These are phyloP conservation scores for Cyberlindnera bimundalis DNA, from an alignment of 805 yeast genomes.

Conservation along the genomic window DNA sequence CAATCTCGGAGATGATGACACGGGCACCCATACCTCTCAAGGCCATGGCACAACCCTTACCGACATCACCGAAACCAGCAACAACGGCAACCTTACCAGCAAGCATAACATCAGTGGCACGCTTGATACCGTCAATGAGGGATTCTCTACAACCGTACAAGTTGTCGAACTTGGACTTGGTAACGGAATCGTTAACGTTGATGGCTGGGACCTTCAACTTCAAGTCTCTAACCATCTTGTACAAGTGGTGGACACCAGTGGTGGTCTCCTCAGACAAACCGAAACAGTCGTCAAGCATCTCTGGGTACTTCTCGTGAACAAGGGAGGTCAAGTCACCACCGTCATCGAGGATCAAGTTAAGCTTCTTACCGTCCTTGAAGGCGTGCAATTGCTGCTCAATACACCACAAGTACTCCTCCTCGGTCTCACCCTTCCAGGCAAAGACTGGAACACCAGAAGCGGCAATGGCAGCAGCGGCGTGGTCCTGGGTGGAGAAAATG, in stretches of 20 bases:
- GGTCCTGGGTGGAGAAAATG: conserved; percentile 99
- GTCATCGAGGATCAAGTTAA: conserved; percentile 96
- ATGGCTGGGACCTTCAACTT: conserved; percentile 96
- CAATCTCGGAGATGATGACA: conserved; percentile 94
- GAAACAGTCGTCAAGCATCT: conserved; percentile 89
- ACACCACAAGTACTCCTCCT: conserved; percentile 99
- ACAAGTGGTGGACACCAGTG: conserved; percentile 99
- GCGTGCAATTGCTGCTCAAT: conserved; percentile 98
- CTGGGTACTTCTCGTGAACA: conserved; percentile 98
- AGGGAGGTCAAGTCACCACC: conserved; percentile 98
- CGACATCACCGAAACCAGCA: conserved; percentile 99
- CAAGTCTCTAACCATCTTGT: conserved; percentile 89
- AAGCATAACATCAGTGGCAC: conserved; percentile 99
- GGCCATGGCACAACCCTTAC: conserved; percentile 99
- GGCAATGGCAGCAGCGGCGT: conserved; percentile 99
- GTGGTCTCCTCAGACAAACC: conserved; percentile 99
- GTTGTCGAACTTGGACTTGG: conserved; percentile 99
- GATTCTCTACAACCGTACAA: conserved; percentile 99
- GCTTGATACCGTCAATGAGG: conserved; percentile 96
- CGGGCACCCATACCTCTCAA: conserved; percentile 99
- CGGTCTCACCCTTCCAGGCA: conserved; percentile 99
- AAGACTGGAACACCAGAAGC: conserved; percentile 99
- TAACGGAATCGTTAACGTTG: conserved; percentile 97
- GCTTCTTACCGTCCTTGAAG: conserved; percentile 92
- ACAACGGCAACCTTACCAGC: conserved; percentile 99